Base-by-base conservation (phyloP, 2,329 filamentous ascomycete species). In the Drechslera avenae region DNA sequence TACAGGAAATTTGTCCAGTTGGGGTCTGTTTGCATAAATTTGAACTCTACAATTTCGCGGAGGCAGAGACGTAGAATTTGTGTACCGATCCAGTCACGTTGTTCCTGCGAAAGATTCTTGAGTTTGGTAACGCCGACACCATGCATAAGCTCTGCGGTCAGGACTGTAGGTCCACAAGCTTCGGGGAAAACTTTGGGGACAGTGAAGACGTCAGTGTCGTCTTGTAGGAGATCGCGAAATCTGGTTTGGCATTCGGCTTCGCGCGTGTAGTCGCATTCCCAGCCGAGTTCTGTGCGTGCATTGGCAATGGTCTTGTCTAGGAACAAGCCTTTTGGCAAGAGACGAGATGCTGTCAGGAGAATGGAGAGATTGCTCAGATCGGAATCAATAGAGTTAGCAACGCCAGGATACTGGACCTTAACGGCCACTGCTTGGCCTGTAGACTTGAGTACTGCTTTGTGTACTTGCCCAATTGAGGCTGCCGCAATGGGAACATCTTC, bases 1-100 rank as follows among this genome's bases (percentile, higher is more conserved):
- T 91, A 99, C 16, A 97, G 81, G 74, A 99, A 99, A 75, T 99
- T 99, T 28, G 93, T 97, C 94, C 94, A 99, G 79, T 99, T 99
- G 33, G 94, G 94, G 70, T 99, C 94, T 4, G 94, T 99, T 77
- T 99, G 94, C 94, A 99, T 99, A 78, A 96, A 97, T 54, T 82
- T 86, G 83, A 97, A 97, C 74, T 96, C 91, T 58, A 87, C 87
- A 63, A 97, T 93, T 76, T 97, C 94, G 51, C 92, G 87, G 32
- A 97, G 82, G 70, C 91, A 97, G 9, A 99, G 86, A 3, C 91
- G 89, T 44, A 97, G 83, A 59, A 97, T 90, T 66, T 97, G 90
- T 0, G 91, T 94, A 45, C 94, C 94, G 66, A 99, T 96, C 90
- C 92, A 97, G 77, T 99, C 91, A 53, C 88, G 86, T 73, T 97